phyloP scores from a whole-genome alignment of 805 yeast genomes.

The Cyberlindnera mrakii region DNA sequence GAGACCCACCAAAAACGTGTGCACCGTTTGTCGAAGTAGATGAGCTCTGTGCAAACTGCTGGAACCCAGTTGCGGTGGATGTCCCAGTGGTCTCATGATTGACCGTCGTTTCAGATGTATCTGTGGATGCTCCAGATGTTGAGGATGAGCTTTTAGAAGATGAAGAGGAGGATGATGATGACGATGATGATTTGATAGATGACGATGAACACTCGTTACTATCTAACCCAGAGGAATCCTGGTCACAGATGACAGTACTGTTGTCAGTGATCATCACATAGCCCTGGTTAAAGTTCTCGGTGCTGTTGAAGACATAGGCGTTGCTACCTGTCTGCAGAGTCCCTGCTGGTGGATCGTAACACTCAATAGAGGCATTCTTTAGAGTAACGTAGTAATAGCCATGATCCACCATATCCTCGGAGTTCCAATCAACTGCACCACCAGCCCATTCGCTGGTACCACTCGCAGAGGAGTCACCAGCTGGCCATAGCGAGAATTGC shows the following conservation, averaged over 20 bases:
- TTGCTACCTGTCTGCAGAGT: slow-evolving; percentile 38
- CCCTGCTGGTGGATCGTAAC: slow-evolving; percentile 68
- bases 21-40: too few relatives aligned
- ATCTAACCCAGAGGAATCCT: slow-evolving; percentile 63
- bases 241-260: slow-evolving; percentile 50
- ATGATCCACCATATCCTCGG: slow-evolving; percentile 60
- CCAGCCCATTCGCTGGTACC: slow-evolving; percentile 86
- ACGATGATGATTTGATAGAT: slow-evolving; percentile 9
- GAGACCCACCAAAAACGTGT: too few relatives aligned
- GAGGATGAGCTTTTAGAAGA: slow-evolving; percentile 2
- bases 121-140: slow-evolving; percentile 3
- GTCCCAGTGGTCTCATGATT: slow-evolving; percentile 2
- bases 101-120: slow-evolving; percentile 1
- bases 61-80: slow-evolving; percentile 3
- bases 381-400: slow-evolving; percentile 80
- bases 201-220: slow-evolving; percentile 31
- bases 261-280: slow-evolving; percentile 58
- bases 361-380: slow-evolving; percentile 51
- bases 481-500: slow-evolving; percentile 76
- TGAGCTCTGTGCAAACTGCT: too few relatives aligned
- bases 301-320: slow-evolving; percentile 49
- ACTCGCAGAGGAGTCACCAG: slow-evolving; percentile 48
- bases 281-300: slow-evolving; percentile 41
- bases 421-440: slow-evolving; percentile 79
- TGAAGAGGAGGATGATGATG: slow-evolving; percentile 13